phyloP scores from a whole-genome alignment of 805 yeast genomes.

The Lachancea sp. region DNA sequence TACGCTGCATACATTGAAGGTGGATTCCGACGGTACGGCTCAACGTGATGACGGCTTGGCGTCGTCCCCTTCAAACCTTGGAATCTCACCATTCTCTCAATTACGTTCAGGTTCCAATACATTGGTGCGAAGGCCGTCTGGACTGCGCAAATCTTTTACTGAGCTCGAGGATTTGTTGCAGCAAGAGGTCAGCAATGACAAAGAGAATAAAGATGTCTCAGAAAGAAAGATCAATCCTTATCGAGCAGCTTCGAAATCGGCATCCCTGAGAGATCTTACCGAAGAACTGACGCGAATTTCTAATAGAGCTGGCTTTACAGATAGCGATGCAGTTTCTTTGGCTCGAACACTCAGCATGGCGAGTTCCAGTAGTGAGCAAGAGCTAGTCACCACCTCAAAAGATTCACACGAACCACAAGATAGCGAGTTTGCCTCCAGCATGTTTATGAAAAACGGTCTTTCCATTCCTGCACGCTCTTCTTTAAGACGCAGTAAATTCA shows the following conservation, averaged over 20 bases:
- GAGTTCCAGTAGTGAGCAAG: constrained; percentile 41
- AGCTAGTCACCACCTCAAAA: constrained; percentile 1
- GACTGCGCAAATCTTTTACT: constrained; percentile 29
- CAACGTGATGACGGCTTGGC: constrained; percentile 9
- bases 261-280: constrained; percentile 66
- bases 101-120: constrained; percentile 19
- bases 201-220: constrained; percentile 23
- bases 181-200: constrained; percentile 8
- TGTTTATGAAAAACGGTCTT: constrained; percentile 25
- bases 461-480: constrained; percentile 31
- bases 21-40: constrained; percentile 15
- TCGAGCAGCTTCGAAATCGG: constrained; percentile 21
- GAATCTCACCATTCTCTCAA: neutral
- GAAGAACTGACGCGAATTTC: constrained; percentile 69
- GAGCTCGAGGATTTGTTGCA: constrained; percentile 20
- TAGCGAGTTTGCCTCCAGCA: constrained; percentile 28
- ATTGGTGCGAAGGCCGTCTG: constrained; percentile 31
- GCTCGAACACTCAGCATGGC: constrained; percentile 75
- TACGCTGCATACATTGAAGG: constrained; percentile 28
- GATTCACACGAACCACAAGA: constrained; percentile 10
- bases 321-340: constrained; percentile 74
- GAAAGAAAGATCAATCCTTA: neutral
- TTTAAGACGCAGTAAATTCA: constrained; percentile 43
- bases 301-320: constrained; percentile 69
- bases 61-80: constrained; percentile 7